A percentile compares a stretch with the other conserved stretches of the same genome.
Conservation (phyloP, 2,329 filamentous ascomycete species). For the Gyromitra esculenta region DNA sequence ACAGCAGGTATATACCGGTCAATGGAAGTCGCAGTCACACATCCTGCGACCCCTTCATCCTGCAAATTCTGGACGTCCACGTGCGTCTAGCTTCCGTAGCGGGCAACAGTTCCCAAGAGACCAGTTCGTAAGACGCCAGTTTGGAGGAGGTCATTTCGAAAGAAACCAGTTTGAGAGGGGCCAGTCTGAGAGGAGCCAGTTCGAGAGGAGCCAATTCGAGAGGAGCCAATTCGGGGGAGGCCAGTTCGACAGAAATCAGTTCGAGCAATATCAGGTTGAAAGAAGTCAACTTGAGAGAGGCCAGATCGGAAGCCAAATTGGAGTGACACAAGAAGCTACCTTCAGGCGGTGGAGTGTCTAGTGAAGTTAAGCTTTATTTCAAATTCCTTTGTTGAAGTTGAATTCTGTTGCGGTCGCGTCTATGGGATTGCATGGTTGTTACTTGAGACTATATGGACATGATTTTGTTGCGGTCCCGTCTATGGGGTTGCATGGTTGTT, state of each 20-base stretch:
- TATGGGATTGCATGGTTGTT: not conserved
- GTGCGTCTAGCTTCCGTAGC: not conserved
- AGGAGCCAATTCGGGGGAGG: not conserved
- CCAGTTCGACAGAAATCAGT: not conserved
- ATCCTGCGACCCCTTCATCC: not conserved
- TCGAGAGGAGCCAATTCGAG: not conserved
- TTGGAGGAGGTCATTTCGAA: not conserved
- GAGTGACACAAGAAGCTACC: not conserved
- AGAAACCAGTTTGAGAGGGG: not conserved
- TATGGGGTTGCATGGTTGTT: not conserved
- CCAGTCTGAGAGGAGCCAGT: not conserved
- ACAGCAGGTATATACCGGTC: conserved; percentile 15
- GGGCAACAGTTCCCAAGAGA: not conserved
- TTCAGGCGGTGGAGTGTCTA: conserved; percentile 23
- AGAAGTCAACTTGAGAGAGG: not conserved
- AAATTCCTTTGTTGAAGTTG: not conserved
- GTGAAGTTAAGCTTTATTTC: not conserved
- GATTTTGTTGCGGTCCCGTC: not conserved
- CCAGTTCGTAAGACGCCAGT: not conserved
- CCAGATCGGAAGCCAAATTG: not conserved
- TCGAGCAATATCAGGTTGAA: no score
- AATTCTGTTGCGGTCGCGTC: not conserved
- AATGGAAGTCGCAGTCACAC: conserved; percentile 23
- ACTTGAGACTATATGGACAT: conserved; percentile 17
- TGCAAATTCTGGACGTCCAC: not conserved